Percentiles rank a stretch among this genome's conserved stretches.
phyloP scores from a whole-genome alignment of 2,329 filamentous ascomycete genomes.

The Drechmeria coniospora region DNA sequence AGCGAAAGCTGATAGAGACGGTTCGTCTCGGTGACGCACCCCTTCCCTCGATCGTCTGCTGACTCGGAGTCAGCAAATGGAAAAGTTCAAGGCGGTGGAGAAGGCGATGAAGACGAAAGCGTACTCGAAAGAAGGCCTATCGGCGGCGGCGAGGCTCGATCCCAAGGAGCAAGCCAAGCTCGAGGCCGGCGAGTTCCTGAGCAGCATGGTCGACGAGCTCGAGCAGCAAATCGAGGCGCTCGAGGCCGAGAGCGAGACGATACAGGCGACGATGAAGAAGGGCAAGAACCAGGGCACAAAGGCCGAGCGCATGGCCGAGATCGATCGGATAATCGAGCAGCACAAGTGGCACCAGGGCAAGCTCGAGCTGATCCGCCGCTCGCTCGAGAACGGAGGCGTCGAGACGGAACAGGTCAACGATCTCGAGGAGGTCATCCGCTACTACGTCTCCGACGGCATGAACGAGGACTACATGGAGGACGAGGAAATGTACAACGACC shows the following conservation, averaged over 20 bases:
- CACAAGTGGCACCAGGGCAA: constrained; percentile 96
- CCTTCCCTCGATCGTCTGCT: background rate
- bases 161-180: constrained; percentile 95
- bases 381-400: constrained; percentile 82
- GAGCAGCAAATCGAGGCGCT: constrained; percentile 85
- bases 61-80: constrained; percentile 62
- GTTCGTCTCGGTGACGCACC: constrained; percentile 34
- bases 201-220: constrained; percentile 76
- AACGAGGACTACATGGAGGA: constrained; percentile 87
- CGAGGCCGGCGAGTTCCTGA: constrained; percentile 75
- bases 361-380: constrained; percentile 76
- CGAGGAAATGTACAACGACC: constrained; percentile 87
- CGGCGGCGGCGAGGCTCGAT: constrained; percentile 81
- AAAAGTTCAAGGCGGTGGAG: constrained; percentile 99
- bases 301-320: constrained; percentile 73
- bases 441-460: constrained; percentile 84
- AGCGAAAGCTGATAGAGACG: constrained; percentile 94
- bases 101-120: constrained; percentile 99
- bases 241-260: constrained; percentile 75
- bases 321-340: constrained; percentile 70
- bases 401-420: constrained; percentile 78
- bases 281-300: constrained; percentile 76
- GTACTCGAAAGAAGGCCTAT: constrained; percentile 94
- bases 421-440: constrained; percentile 81
- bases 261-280: constrained; percentile 87